Base-by-base conservation (phyloP, 805 yeast species). In the Ogataea ganodermae region DNA sequence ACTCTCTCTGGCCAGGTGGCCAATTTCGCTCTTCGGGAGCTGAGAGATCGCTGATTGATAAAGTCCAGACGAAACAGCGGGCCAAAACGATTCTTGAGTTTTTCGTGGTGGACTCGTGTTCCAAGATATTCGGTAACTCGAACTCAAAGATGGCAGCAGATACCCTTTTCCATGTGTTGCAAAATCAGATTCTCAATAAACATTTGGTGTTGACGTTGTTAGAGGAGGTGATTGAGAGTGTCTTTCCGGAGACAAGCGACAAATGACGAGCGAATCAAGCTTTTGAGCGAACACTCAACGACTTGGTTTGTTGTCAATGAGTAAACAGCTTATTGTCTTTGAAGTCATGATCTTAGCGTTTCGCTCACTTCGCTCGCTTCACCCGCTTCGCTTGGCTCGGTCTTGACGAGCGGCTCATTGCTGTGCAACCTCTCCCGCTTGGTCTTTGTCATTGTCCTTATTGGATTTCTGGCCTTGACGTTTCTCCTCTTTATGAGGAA, bases 91-190 rank as follows among this genome's bases (percentile, higher is more conserved):
- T 86, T 2, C 61, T 90, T 46, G 80, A 76, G 42, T 67, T 76
- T 6, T 74, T 87, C 42, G 67, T 88, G 60, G 67, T 73, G 17
- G 95, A 87, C 46, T 69, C 82, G 0, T 80, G 86, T 45, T 81
- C 91, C 12, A 83, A 77, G 56, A 76, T 90, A 1, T 89, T 91
- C 49, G 97, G 97, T 0, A 62, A 73, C 3, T 63, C 79, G 6
- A 84, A 81, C 51, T 77, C 95, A 3, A 74, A 71, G 45, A 73
- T 70, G 48, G 96, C 96, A 0, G 76, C 86, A 6, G 65, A 68
- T 3, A 71, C 78, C 36, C 43, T 87, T 1, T 85, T 86, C 62
- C 76, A 75, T 9, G 75, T 86, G 80, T 51, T 87, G 4, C 97
- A 91, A 61, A 87, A 88, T 57, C 86, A 83, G 48, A 72, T 74